phyloP scores from a whole-genome alignment of 345 rosid species.

The Brassica napus region Da-Ae NC_063442.1:34981501-34982000 shows the following conservation, averaged over 20 bases:
- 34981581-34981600: background rate
- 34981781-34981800: background rate
- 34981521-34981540: background rate
- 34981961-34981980: background rate
- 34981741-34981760: background rate
- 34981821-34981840: background rate
- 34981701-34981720: background rate
- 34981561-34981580: background rate
- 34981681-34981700: background rate
- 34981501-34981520: background rate
- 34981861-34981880: background rate
- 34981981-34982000: background rate
- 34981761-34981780: background rate
- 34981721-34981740: slow-evolving; percentile 18
- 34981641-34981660: slow-evolving; percentile 5
- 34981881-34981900: background rate
- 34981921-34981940: background rate
- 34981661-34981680: background rate
- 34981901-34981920: too few relatives aligned
- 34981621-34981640: slow-evolving; percentile 1
- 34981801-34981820: background rate
- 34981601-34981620: background rate
- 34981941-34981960: background rate
- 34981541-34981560: background rate
- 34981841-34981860: background rate